Percentiles rank a stretch among this genome's conserved stretches.
Evolutionary conservation across 352 stramenopile genomes (phyloP).

Genomic region (Globisporangium iwayamae): DNA sequence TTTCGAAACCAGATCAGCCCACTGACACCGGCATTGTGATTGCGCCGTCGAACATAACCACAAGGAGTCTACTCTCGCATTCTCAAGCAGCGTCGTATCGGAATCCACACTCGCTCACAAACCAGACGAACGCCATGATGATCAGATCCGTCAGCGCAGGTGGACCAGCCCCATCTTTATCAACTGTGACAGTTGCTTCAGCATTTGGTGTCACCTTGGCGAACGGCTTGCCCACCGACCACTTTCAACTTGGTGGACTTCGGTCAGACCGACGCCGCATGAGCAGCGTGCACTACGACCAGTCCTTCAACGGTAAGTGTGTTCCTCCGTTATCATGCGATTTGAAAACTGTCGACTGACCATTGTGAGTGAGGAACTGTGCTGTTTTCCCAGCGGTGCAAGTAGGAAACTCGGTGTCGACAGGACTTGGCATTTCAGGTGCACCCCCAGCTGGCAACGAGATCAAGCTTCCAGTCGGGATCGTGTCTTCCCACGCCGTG

Average conservation of each 20-base stretch:
- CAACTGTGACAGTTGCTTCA: conserved; percentile 50
- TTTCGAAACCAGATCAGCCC: conserved; percentile 38
- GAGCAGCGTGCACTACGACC: conserved; percentile 58
- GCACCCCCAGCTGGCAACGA: neutral
- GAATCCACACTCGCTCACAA: conserved; percentile 20
- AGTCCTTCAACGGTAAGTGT: conserved; percentile 29
- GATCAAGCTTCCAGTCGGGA: conserved; percentile 29
- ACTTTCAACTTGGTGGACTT: conserved; percentile 33
- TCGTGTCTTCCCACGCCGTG: conserved; percentile 47
- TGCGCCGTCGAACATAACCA: conserved; percentile 40
- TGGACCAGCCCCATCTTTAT: conserved; percentile 19
- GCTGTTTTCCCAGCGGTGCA: conserved; percentile 8
- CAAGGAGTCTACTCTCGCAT: conserved; percentile 32
- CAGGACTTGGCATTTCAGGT: neutral
- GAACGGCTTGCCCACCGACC: conserved; percentile 23
- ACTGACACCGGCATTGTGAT: conserved; percentile 41
- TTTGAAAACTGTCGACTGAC: neutral
- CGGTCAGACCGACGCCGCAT: conserved; percentile 42
- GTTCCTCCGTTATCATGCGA: neutral
- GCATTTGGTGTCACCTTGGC: conserved; percentile 26
- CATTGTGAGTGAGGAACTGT: neutral
- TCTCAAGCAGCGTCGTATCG: conserved; percentile 18
- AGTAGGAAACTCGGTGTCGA: conserved; percentile 3
- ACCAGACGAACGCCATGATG: conserved; percentile 23
- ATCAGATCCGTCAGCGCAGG: conserved; percentile 14